Evolutionary conservation across 179 eudicot species (phyloP).

Genomic region (Drosera spatulata): DNA sequence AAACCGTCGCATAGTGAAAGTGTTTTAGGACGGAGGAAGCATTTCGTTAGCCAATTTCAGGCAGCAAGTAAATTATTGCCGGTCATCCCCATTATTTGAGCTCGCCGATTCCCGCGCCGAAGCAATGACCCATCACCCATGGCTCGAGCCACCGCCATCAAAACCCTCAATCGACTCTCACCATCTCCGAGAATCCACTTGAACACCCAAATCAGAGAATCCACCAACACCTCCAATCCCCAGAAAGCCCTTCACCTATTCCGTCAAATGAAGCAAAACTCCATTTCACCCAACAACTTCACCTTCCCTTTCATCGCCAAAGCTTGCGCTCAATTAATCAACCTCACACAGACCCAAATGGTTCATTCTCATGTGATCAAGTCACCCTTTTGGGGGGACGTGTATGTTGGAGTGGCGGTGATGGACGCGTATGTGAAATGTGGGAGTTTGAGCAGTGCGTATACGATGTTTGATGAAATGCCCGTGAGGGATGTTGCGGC

Average conservation of each 20-base stretch:
- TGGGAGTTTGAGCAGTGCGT: constrained; percentile 20
- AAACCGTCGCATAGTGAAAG: no score
- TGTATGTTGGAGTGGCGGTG: constrained; percentile 46
- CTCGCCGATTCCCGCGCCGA: not conserved
- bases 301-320: constrained; percentile 57
- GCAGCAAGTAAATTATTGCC: no score
- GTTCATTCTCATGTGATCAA: constrained; percentile 41
- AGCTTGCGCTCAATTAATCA: constrained; percentile 41
- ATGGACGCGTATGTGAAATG: constrained; percentile 56
- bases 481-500: constrained; percentile 41
- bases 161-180: constrained; percentile 15
- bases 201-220: constrained; percentile 40
- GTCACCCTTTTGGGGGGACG: constrained; percentile 31
- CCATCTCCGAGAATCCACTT: constrained; percentile 22
- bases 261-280: constrained; percentile 29
- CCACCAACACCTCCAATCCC: constrained; percentile 31
- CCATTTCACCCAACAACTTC: constrained; percentile 28
- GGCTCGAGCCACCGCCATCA: constrained; percentile 8
- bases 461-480: constrained; percentile 42
- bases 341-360: constrained; percentile 20
- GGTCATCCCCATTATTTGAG: not conserved
- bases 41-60: no score
- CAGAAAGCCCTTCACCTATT: constrained; percentile 36
- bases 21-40: no score
- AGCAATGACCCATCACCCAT: constrained; percentile 17